phyloP scores from a whole-genome alignment of 768 basidiomycete genomes.

The Lepiota brunneoincarnata region DNA sequence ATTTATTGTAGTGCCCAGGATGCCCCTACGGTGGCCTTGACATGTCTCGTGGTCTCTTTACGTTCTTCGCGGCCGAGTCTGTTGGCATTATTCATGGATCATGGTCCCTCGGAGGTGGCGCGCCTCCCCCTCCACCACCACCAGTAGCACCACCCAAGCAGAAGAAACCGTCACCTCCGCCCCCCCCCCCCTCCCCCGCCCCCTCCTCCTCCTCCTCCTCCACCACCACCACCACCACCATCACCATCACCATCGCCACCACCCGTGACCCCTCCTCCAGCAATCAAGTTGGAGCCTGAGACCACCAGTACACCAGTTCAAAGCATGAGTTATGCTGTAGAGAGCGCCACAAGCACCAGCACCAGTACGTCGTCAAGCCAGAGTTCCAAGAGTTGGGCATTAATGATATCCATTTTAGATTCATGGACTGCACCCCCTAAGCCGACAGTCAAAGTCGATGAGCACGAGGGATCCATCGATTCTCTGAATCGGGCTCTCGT shows the following conservation, averaged over 20 bases:
- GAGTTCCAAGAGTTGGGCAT: background rate
- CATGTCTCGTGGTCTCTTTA: conserved; percentile 56
- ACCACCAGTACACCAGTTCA: background rate
- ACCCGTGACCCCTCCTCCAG: background rate
- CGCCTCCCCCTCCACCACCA: conserved; percentile 20
- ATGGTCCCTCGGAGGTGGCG: conserved; percentile 38
- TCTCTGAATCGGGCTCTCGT: conserved; percentile 3
- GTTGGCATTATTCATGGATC: conserved; percentile 46
- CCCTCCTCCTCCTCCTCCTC: conserved; percentile 11
- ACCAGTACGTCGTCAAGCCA: background rate
- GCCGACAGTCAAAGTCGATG: background rate
- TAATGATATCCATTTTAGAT: background rate
- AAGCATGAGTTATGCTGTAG: background rate
- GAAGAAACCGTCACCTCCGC: conserved; percentile 10
- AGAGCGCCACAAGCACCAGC: background rate
- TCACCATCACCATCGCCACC: conserved; percentile 5
- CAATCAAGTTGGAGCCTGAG: background rate
- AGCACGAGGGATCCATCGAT: conserved; percentile 6
- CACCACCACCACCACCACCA: conserved; percentile 11
- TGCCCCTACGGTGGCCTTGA: conserved; percentile 64
- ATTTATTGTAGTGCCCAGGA: conserved; percentile 51
- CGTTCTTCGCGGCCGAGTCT: conserved; percentile 40
- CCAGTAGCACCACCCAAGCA: conserved; percentile 12
- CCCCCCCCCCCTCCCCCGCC: conserved; percentile 9
- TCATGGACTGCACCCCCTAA: conserved; percentile 7